Evolutionary conservation across 2,329 filamentous ascomycete species (phyloP).

Genomic region (Monilinia vaccinii-corymbosi): DNA sequence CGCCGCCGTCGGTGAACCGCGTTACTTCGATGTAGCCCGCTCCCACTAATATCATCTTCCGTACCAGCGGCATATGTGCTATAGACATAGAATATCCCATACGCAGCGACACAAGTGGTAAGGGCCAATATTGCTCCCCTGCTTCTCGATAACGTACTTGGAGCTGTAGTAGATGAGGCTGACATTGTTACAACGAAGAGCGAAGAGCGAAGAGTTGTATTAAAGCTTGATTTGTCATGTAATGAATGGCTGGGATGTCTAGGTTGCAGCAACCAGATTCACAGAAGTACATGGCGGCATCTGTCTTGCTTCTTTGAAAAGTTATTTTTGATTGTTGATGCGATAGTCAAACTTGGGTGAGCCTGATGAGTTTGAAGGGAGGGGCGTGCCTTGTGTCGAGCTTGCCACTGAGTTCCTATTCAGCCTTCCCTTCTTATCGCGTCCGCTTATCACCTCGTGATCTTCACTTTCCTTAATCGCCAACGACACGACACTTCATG

Average conservation of each 20-base stretch:
- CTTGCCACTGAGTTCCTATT: neutral
- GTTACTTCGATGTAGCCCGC: constrained; percentile 53
- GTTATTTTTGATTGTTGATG: neutral
- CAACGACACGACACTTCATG: too few species aligned
- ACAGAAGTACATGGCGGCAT: neutral
- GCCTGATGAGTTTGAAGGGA: neutral
- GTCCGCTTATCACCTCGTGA: neutral
- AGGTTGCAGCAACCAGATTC: neutral
- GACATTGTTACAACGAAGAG: constrained; percentile 21
- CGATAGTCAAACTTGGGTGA: neutral
- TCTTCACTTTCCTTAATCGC: neutral
- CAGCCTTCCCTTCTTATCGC: neutral
- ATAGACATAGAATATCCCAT: constrained; percentile 51
- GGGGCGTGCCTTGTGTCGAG: neutral
- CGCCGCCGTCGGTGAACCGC: constrained; percentile 45
- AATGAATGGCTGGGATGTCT: neutral
- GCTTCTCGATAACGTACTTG: constrained; percentile 43
- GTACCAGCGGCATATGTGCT: constrained; percentile 16
- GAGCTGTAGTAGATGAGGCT: constrained; percentile 40
- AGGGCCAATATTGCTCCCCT: constrained; percentile 47
- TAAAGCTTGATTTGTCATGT: neutral
- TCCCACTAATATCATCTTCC: neutral
- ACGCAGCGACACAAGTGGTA: constrained; percentile 47
- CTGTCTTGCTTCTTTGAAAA: neutral
- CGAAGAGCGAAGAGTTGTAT: neutral